phyloP scores from a whole-genome alignment of 2,329 filamentous ascomycete species.

The Exophiala lecanii-corni region DNA sequence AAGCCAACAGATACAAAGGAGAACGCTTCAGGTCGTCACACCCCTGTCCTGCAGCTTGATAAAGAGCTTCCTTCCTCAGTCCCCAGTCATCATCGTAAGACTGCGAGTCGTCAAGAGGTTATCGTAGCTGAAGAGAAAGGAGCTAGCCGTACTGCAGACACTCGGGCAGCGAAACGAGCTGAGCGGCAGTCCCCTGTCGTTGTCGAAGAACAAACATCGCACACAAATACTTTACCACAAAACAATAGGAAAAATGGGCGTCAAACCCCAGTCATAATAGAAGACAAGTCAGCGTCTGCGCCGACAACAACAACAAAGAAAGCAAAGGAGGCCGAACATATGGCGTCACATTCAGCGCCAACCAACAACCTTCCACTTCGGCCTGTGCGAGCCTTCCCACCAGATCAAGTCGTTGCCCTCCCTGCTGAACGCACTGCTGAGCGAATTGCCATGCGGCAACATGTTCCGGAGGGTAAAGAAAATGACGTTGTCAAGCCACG shows the following conservation, averaged over 20 bases:
- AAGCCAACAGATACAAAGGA: conserved; percentile 11
- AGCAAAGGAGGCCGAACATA: background rate
- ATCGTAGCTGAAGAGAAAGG: background rate
- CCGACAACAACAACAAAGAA: conserved; percentile 5
- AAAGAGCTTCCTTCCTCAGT: conserved; percentile 9
- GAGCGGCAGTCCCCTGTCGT: conserved; percentile 6
- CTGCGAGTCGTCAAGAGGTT: background rate
- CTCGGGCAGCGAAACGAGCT: conserved; percentile 1
- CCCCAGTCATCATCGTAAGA: conserved; percentile 9
- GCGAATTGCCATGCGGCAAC: conserved; percentile 2
- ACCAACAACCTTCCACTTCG: conserved; percentile 5
- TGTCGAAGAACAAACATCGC: conserved; percentile 4
- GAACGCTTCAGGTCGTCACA: conserved; percentile 15
- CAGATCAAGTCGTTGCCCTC: conserved; percentile 2
- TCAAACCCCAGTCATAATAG: conserved; percentile 4
- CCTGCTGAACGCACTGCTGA: conserved; percentile 5
- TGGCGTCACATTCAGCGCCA: background rate
- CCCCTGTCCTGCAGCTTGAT: conserved; percentile 8
- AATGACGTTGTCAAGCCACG: conserved; percentile 16
- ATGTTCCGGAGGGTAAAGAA: conserved; percentile 21
- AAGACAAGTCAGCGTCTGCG: conserved; percentile 10
- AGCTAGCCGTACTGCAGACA: background rate
- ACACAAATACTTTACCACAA: background rate
- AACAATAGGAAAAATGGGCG: conserved; percentile 7
- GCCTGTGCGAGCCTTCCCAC: conserved; percentile 5